Conservation (phyloP, 176 grass and related monocot species). For the Calamus simplicifolius region DNA sequence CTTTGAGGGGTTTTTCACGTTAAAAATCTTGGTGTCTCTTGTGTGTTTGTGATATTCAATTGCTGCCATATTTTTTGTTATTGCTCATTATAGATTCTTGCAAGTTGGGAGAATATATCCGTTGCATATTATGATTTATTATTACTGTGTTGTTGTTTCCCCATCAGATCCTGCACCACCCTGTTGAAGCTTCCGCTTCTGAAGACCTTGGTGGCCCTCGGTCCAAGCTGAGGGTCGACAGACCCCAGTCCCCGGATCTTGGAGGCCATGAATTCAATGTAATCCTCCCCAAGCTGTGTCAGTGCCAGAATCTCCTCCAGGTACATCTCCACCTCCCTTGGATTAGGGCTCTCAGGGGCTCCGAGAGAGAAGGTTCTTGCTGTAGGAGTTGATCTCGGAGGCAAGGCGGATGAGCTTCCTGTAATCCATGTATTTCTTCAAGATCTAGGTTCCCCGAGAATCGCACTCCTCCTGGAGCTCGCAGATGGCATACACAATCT, state of each 20-base stretch:
- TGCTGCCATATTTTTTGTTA: no score
- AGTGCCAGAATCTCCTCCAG: conserved; percentile 79
- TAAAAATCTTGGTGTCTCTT: no score
- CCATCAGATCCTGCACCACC: conserved; percentile 66
- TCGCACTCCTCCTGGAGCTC: conserved; percentile 98
- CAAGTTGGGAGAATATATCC: no score
- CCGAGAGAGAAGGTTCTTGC: conserved; percentile 70
- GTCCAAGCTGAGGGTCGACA: conserved; percentile 55
- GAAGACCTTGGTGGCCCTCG: conserved; percentile 63
- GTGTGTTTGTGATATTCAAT: no score
- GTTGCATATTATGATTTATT: no score
- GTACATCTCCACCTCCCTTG: conserved; percentile 70
- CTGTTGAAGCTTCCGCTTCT: conserved; percentile 70
- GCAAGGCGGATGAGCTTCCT: conserved; percentile 49
- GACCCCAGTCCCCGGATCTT: conserved; percentile 73
- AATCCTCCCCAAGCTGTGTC: conserved; percentile 93
- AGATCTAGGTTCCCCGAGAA: conserved; percentile 69
- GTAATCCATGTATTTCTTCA: conserved; percentile 66
- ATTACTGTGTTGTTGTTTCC: no score
- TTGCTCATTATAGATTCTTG: no score
- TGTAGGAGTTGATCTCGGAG: conserved; percentile 85
- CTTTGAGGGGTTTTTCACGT: no score
- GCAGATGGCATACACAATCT: conserved; percentile 66
- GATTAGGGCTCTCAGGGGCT: conserved; percentile 55
- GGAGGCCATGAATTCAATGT: conserved; percentile 83